Evolutionary conservation across 345 rosid species (phyloP).

Genomic region (Pugionium dolabratum): DNA sequence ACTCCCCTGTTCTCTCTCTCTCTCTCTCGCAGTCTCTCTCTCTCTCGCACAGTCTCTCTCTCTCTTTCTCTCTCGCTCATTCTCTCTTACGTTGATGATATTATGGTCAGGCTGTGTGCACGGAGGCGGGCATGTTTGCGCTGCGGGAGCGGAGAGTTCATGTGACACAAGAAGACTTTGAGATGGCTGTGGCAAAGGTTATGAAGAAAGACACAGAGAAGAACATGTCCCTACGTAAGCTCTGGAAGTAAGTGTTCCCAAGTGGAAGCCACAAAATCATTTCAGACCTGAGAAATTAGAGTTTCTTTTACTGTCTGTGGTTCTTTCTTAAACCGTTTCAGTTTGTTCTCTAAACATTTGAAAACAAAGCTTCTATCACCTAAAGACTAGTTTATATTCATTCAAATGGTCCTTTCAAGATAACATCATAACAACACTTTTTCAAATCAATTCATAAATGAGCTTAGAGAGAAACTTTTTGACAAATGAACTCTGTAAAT

Average conservation of each 20-base stretch:
- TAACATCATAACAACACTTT: too few relatives aligned
- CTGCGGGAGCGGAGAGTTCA: slow-evolving; percentile 96
- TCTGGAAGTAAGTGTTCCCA: slow-evolving; percentile 67
- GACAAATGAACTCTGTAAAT: too few relatives aligned
- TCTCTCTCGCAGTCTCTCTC: slow-evolving; percentile 3
- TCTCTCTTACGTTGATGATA: slow-evolving; percentile 7
- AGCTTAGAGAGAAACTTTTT: too few relatives aligned
- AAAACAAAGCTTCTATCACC: slow-evolving; percentile 9
- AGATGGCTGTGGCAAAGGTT: slow-evolving; percentile 99
- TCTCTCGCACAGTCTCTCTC: not conserved
- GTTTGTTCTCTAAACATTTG: slow-evolving; percentile 18
- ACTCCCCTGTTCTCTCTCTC: not conserved
- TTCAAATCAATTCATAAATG: too few relatives aligned
- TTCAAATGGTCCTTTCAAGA: not conserved
- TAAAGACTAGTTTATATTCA: not conserved
- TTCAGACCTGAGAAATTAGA: not conserved
- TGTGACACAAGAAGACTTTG: slow-evolving; percentile 98
- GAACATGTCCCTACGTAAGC: slow-evolving; percentile 96
- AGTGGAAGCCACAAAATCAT: not conserved
- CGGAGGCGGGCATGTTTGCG: slow-evolving; percentile 99
- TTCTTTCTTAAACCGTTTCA: slow-evolving; percentile 10
- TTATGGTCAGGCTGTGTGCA: slow-evolving; percentile 85
- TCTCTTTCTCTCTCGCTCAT: not conserved
- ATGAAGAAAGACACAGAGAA: slow-evolving; percentile 99
- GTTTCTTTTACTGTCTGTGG: not conserved